phyloP scores from a whole-genome alignment of 257 asterid species.

The Nicotiana otophora region DNA sequence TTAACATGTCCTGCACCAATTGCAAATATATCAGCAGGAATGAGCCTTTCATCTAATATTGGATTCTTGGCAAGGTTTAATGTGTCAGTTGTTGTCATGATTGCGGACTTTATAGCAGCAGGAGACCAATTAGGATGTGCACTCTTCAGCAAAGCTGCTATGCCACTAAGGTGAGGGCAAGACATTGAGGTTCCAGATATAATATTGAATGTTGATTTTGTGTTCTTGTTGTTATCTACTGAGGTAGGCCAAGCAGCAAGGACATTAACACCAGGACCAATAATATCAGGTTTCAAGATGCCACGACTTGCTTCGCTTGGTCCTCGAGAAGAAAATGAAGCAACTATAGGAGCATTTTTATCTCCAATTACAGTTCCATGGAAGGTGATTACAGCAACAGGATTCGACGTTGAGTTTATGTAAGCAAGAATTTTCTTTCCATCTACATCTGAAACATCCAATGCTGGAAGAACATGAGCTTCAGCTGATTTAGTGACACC shows the following conservation, averaged over 20 bases:
- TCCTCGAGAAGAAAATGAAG: slow-evolving; percentile 49
- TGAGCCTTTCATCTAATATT: slow-evolving; percentile 29
- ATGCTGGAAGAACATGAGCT: slow-evolving; percentile 30
- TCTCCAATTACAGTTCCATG: slow-evolving; percentile 44
- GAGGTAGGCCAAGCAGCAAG: slow-evolving; percentile 46
- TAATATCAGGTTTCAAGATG: slow-evolving; percentile 54
- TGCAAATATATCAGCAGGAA: slow-evolving; percentile 30
- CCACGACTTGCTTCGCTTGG: slow-evolving; percentile 37
- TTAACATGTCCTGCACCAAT: slow-evolving; percentile 51
- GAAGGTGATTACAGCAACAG: slow-evolving; percentile 25
- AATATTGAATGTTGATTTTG: slow-evolving; percentile 31
- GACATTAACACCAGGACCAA: slow-evolving; percentile 54
- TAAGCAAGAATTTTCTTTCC: slow-evolving; percentile 23
- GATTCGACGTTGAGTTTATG: slow-evolving; percentile 22
- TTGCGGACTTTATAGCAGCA: slow-evolving; percentile 46
- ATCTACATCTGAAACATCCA: slow-evolving; percentile 15
- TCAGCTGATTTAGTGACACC: slow-evolving; percentile 25
- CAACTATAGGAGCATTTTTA: slow-evolving; percentile 34
- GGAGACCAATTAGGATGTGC: slow-evolving; percentile 49
- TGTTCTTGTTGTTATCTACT: slow-evolving; percentile 18
- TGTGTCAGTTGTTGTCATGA: slow-evolving; percentile 43
- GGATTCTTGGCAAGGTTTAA: slow-evolving; percentile 20
- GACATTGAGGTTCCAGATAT: slow-evolving; percentile 53
- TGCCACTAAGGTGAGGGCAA: slow-evolving; percentile 45
- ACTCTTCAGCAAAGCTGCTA: slow-evolving; percentile 41